These are phyloP conservation scores for Zymoseptoria tritici DNA, from an alignment of 2,329 filamentous ascomycete species.

Conservation along the genomic window DNA sequence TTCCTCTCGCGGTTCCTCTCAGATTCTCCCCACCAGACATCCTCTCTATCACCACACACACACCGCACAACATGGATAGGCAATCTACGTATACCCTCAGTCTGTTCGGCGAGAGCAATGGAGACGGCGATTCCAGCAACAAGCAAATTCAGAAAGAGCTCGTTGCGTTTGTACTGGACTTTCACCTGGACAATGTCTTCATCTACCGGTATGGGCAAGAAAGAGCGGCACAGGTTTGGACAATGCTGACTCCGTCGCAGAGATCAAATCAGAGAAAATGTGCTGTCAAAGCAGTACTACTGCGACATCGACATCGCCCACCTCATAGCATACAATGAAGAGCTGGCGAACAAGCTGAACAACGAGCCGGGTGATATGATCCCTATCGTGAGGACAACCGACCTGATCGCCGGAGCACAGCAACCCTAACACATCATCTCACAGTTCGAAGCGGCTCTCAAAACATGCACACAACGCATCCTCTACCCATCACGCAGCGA, in stretches of 20 bases:
- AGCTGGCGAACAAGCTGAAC: slow-evolving; percentile 80
- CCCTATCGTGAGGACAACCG: slow-evolving; percentile 58
- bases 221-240: background rate
- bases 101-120: slow-evolving; percentile 52
- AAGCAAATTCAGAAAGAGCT: slow-evolving; percentile 65
- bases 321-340: slow-evolving; percentile 91
- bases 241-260: slow-evolving; percentile 43
- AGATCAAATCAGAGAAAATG: slow-evolving; percentile 93
- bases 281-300: slow-evolving; percentile 85
- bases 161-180: slow-evolving; percentile 86
- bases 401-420: slow-evolving; percentile 2
- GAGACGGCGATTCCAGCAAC: slow-evolving; percentile 30
- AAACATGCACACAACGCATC: slow-evolving; percentile 86
- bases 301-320: slow-evolving; percentile 96
- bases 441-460: slow-evolving; percentile 84
- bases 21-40: background rate
- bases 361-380: slow-evolving; percentile 90
- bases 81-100: slow-evolving; percentile 80
- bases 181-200: slow-evolving; percentile 88
- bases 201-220: slow-evolving; percentile 66
- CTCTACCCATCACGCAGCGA: slow-evolving; percentile 69
- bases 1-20: background rate
- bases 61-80: slow-evolving; percentile 60
- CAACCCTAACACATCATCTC: slow-evolving; percentile 14
- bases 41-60: slow-evolving; percentile 2